Evolutionary conservation across 2,329 filamentous ascomycete genomes (phyloP), one percentile per base, ranked within the genome.

Genomic region (Magnaporthiopsis incrustans): DNA sequence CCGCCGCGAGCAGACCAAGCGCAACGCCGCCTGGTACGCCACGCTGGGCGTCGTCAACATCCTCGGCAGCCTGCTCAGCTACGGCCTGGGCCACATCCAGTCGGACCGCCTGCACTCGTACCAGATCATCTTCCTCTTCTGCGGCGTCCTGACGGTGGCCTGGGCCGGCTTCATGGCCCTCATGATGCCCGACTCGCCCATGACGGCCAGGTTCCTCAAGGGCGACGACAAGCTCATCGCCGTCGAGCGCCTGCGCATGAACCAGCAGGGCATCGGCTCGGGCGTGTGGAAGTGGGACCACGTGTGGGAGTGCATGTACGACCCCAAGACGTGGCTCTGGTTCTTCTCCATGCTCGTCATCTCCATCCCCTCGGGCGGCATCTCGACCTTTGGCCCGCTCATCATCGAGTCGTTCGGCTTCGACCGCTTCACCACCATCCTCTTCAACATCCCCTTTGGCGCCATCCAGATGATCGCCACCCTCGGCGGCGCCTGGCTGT

Each of bases 251-350:
- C 74, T 85, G 30, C 78, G 81, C 14, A 77, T 77, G 62, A 85
- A 85, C 69, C 81, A 85, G 65, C 83, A 81, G 76, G 82, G 82
- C 1, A 76, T 83, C 33, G 77, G 80, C 65, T 82, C 78, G 1
- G 78, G 79, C 4, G 77, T 82, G 65, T 85, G 81, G 81, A 77
- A 79, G 27, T 79, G 76, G 69, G 72, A 77, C 18, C 82, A 85
- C 65, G 74, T 84, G 4, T 73, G 75, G 60, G 86, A 89, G 68
- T 77, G 84, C 0, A 71, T 82, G 14, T 67, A 79, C 0, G 85
- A 88, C 65, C 67, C 78, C n/a, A 87, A 88, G 71, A 85, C 84
- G 0, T 88, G 82, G 82, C 73, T 83, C 33, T 85, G 83, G 82
- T 80, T 85, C 35, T 68, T 71, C n/a, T 76, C 84, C 73, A 78